Base-by-base conservation (phyloP, 2,329 filamentous ascomycete genomes). In the Alternaria metachromatica region DNA sequence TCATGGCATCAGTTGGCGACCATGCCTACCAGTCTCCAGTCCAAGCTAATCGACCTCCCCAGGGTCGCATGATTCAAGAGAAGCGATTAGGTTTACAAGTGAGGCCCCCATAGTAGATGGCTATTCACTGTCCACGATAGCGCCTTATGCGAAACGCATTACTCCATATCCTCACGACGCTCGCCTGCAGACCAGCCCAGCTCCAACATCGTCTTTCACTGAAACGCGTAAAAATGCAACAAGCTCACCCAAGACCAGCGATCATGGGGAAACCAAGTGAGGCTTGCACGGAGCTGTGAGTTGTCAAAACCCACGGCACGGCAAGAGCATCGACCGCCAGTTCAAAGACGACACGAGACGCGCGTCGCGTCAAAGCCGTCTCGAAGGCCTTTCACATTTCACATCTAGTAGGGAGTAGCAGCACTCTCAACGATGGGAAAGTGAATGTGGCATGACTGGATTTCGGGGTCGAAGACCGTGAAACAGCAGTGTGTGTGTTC, bases 311-410 rank as follows among this genome's bases (percentile, higher is more conserved):
- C 33, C 4, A 37, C 33, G 33, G 33, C 15, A 37, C 33, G 33
- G 33, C 21, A 49, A 20, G 41, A 20, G 33, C 33, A 44, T 23
- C 10, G 21, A 26, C 44, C 30, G 15, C 21, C n/a, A 12, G 33
- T 44, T 20, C 37, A 25, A 37, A 44, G 41, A 30, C 53, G 58
- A 60, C 51, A 60, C 58, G 58, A 60, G 58, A 60, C 58, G 53
- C 53, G 58, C 49, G 53, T 60, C 53, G 58, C 58, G 49, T 48
- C 30, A 28, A 41, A 18, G 41, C 10, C 48, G 51, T 60, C 58
- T 60, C 53, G 44, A 56, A 41, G 15, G 26, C 25, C 43, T 13
- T 53, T 33, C 30, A 33, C 30, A 33, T 33, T 33, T 41, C 12
- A 37, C 20, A 12, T 53, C n/a, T 23, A 37, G 28, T 41, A 41